These are phyloP conservation scores for Pythium biforme DNA, from an alignment of 352 stramenopile genomes.

Conservation along the genomic window DNA sequence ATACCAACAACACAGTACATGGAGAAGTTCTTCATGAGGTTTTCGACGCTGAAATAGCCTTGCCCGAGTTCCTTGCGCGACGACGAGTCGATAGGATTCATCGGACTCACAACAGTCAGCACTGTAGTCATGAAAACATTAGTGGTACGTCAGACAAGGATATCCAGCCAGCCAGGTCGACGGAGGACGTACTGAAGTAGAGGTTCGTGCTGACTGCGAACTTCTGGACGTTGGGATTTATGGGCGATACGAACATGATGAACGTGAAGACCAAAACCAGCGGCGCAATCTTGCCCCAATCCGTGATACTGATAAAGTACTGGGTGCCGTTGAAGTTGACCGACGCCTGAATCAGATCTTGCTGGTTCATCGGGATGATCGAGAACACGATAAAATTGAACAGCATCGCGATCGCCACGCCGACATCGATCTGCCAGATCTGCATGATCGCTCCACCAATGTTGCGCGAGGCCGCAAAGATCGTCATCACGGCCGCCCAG, in stretches of 20 bases:
- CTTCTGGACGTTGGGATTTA: slow-evolving; percentile 74
- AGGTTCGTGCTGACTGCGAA: slow-evolving; percentile 75
- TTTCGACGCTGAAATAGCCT: slow-evolving; percentile 46
- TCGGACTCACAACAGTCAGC: slow-evolving; percentile 60
- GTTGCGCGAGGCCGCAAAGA: slow-evolving; percentile 59
- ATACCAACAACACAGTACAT: slow-evolving; percentile 67
- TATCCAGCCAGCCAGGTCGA: not conserved
- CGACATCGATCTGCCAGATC: slow-evolving; percentile 72
- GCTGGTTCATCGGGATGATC: slow-evolving; percentile 49
- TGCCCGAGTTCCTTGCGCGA: slow-evolving; percentile 46
- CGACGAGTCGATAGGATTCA: slow-evolving; percentile 57
- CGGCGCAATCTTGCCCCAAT: slow-evolving; percentile 57
- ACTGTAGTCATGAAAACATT: slow-evolving; percentile 24
- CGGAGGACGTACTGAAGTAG: slow-evolving; percentile 56
- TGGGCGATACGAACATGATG: slow-evolving; percentile 53
- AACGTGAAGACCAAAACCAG: slow-evolving; percentile 68
- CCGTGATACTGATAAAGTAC: slow-evolving; percentile 66
- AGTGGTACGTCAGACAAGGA: not conserved
- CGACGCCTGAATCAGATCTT: slow-evolving; percentile 39
- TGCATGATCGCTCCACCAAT: slow-evolving; percentile 61
- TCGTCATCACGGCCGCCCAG: slow-evolving; percentile 67
- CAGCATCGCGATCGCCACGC: slow-evolving; percentile 64
- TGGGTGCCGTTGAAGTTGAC: slow-evolving; percentile 48
- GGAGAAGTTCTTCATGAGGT: slow-evolving; percentile 62
- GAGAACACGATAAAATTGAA: slow-evolving; percentile 74